phyloP scores from a whole-genome alignment of 352 stramenopile genomes.

The Pythium chondricola region DNA sequence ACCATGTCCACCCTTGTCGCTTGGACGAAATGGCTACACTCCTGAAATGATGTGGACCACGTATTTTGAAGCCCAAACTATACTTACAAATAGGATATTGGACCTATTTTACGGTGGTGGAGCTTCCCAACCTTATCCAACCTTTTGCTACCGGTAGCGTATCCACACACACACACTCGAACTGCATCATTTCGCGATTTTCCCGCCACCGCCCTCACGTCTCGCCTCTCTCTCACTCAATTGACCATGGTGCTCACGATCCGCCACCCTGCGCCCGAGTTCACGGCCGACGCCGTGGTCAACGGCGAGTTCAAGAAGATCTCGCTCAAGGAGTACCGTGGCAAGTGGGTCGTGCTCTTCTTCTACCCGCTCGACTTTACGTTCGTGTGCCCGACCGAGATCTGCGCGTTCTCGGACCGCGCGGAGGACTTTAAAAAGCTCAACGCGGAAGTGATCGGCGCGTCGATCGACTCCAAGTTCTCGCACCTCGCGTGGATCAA shows the following conservation, averaged over 20 bases:
- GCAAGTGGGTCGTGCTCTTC: slow-evolving; percentile 90
- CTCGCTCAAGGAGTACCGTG: slow-evolving; percentile 80
- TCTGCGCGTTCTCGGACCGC: slow-evolving; percentile 84
- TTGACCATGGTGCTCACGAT: slow-evolving; percentile 53
- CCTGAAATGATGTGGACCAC: too few relatives aligned
- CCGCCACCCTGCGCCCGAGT: slow-evolving; percentile 58
- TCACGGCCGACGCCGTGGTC: slow-evolving; percentile 75
- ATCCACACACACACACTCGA: too few relatives aligned
- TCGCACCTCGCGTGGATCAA: slow-evolving; percentile 88
- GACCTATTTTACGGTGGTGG: too few relatives aligned
- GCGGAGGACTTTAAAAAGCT: slow-evolving; percentile 76
- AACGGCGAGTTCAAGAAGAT: slow-evolving; percentile 81
- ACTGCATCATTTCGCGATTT: background rate
- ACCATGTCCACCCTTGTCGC: too few relatives aligned
- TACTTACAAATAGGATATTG: too few relatives aligned
- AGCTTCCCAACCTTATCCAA: too few relatives aligned
- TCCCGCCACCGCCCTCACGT: background rate
- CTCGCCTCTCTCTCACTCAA: background rate
- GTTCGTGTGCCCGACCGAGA: slow-evolving; percentile 90
- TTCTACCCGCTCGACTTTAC: slow-evolving; percentile 92
- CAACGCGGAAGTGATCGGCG: slow-evolving; percentile 64
- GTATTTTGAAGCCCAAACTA: too few relatives aligned
- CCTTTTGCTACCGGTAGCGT: too few relatives aligned
- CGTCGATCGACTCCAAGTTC: slow-evolving; percentile 86
- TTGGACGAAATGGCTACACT: too few relatives aligned